Base-by-base conservation (phyloP, 768 basidiomycete genomes). In the Cubamyces sp. region DNA sequence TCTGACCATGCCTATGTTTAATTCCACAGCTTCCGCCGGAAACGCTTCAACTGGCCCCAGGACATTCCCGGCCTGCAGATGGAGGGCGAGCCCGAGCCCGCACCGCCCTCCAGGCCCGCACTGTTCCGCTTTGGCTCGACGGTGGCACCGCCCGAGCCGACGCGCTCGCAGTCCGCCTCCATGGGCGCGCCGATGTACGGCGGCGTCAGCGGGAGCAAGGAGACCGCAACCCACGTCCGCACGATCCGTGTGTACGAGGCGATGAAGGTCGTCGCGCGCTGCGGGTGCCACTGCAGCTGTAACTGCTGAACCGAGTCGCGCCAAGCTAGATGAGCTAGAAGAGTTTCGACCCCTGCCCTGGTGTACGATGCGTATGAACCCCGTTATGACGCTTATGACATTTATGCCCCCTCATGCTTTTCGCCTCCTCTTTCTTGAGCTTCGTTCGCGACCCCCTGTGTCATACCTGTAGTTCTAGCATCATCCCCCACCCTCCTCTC, bases 11-110 rank as follows among this genome's bases (percentile, higher is more conserved):
- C 2, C 11, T 43, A 9, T 43, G 16, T 16, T 43, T 47, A 3
- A 47, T 25, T 25, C 3, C 3, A 9, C 68, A 91, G 89, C 61
- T 90, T 89, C 75, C 84, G 85, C 42, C 83, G 87, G 54, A 77
- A 76, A 58, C 84, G 89, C 43, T 84, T 90, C 70, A 84, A 88
- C 67, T 90, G 87, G 88, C 87, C 87, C 5, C 74, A 79, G 42
- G 81, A 83, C 46, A 70, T 73, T 25, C 62, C 68, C 1, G 65
- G 61, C n/a, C 57, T 69, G 14, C 58, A 43, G 37, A 58, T 68
- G 57, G 62, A 60, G 25, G 60, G 60, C 16, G 57, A 62, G 19
- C 34, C 47, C 3, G 60, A 66, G 34, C 34, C 51, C 14, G 54
- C 51, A 19, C 28, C 60, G n/a, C 50, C 53, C 5, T 15, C 64